A percentile compares a stretch with the other conserved stretches of the same genome.
phyloP scores from a whole-genome alignment of 1,284 basidiomycete genomes.

The Leccinum pallidistipes region DNA sequence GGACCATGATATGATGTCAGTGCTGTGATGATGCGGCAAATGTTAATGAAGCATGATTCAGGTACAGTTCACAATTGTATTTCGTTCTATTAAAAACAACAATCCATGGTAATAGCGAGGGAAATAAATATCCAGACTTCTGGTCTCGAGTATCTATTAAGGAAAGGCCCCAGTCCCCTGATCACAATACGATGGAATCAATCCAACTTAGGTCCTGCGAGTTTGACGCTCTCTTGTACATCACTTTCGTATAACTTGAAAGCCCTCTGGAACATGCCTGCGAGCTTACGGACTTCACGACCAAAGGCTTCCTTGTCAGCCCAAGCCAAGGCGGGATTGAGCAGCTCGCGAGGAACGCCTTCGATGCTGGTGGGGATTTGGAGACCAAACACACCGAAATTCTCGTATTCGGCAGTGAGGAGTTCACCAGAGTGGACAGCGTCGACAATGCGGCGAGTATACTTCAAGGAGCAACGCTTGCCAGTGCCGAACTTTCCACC shows the following conservation, averaged over 20 bases:
- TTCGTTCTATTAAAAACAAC: slow-evolving; percentile 1
- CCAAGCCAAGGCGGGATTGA: slow-evolving; percentile 89
- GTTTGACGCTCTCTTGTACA: slow-evolving; percentile 74
- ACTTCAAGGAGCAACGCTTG: slow-evolving; percentile 93
- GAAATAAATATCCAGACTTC: background rate
- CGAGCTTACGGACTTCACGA: slow-evolving; percentile 83
- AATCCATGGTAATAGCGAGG: slow-evolving; percentile 14
- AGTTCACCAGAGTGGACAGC: slow-evolving; percentile 95
- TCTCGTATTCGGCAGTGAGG: slow-evolving; percentile 84
- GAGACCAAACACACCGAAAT: slow-evolving; percentile 78
- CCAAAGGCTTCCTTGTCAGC: slow-evolving; percentile 83
- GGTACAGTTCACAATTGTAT: slow-evolving; percentile 2
- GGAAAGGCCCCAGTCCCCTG: background rate
- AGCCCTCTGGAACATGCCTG: slow-evolving; percentile 90
- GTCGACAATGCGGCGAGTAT: slow-evolving; percentile 95
- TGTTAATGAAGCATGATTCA: background rate
- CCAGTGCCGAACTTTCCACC: slow-evolving; percentile 92
- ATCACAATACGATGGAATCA: slow-evolving; percentile 8
- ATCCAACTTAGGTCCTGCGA: slow-evolving; percentile 65
- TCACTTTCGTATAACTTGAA: slow-evolving; percentile 88
- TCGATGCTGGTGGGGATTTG: slow-evolving; percentile 79
- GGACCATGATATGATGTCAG: background rate
- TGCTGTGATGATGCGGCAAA: background rate
- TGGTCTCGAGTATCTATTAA: slow-evolving; percentile 2
- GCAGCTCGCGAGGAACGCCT: slow-evolving; percentile 85